These are phyloP conservation scores for Sinapis alba DNA, from an alignment of 441 rosid species.

Conservation along the genomic window DNA sequence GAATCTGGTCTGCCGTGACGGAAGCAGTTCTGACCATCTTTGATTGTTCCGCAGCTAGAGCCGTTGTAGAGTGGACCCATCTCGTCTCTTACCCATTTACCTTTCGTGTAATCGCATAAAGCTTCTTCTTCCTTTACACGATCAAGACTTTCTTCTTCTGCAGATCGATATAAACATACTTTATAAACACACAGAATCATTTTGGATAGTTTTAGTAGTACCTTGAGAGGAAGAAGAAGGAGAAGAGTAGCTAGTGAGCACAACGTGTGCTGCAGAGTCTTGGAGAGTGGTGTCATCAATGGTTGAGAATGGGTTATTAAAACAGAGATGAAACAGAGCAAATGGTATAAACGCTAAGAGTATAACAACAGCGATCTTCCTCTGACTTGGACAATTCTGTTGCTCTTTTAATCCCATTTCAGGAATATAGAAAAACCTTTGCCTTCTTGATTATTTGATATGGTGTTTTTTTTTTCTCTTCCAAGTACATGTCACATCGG, in stretches of 20 bases:
- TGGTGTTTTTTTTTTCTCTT: background rate
- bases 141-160: slow-evolving; percentile 51
- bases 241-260: slow-evolving; percentile 36
- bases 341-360: slow-evolving; percentile 54
- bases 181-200: background rate
- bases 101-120: slow-evolving; percentile 71
- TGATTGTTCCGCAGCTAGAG: slow-evolving; percentile 74
- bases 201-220: slow-evolving; percentile 26
- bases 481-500: slow-evolving; percentile 13
- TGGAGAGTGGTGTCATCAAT: slow-evolving; percentile 40
- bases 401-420: slow-evolving; percentile 39
- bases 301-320: slow-evolving; percentile 45
- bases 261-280: slow-evolving; percentile 36
- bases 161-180: slow-evolving; percentile 11
- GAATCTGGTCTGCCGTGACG: slow-evolving; percentile 81
- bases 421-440: slow-evolving; percentile 12
- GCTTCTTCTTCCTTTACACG: slow-evolving; percentile 23
- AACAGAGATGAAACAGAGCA: slow-evolving; percentile 65
- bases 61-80: slow-evolving; percentile 81
- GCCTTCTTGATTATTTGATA: slow-evolving; percentile 8
- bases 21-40: slow-evolving; percentile 83
- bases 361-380: slow-evolving; percentile 53
- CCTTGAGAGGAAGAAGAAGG: slow-evolving; percentile 46
- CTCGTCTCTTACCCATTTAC: slow-evolving; percentile 74
- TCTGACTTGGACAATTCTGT: slow-evolving; percentile 26